Evolutionary conservation across 2,329 filamentous ascomycete genomes (phyloP), one percentile per base, ranked within the genome.

Genomic region (Aaosphaeria arxii): DNA sequence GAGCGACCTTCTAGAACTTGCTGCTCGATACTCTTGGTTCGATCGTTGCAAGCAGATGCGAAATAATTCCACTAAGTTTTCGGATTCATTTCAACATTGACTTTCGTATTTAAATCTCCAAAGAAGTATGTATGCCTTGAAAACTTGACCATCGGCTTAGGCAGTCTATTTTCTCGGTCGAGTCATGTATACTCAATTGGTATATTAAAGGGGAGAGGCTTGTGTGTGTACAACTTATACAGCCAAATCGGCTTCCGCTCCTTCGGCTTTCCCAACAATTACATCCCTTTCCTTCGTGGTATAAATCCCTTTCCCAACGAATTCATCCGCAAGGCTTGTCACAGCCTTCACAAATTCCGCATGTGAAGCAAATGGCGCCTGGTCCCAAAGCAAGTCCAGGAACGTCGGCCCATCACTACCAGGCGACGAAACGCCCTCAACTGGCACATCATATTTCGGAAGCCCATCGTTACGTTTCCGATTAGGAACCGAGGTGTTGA

Each of bases 371-470:
- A 55, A 55, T 3, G 53, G 53, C 31, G 53, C 53, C 24, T 35
- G 36, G 42, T 55, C 53, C 53, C 53, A 55, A 5, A 55, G 17
- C 39, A 53, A 32, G 40, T 55, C 53, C 28, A 55, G 39, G 24
- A 55, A 53, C 11, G 50, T 51, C 17, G 40, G 48, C 5, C 53
- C 51, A 47, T 55, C 53, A 6, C 30, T 44, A 5, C 53, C 51
- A 7, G 48, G 50, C 17, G 48, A 47, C 7, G 42, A 11, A 4
- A 53, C 32, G 7, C 48, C 48, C 11, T 44, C 45, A 32, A 55
- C 53, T 7, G 53, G 53, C 4, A 55, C 46, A 45, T 55, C 50
- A 36, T 53, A 55, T 13, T 44, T 47, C 9, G 53, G 53, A 29
- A 53, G 35, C 6, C 48, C 48, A 13, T 55, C 53, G 40, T 55